Evolutionary conservation across 768 basidiomycete species (phyloP), one percentile per base, ranked within the genome.

Genomic region (Mycena galericulata): DNA sequence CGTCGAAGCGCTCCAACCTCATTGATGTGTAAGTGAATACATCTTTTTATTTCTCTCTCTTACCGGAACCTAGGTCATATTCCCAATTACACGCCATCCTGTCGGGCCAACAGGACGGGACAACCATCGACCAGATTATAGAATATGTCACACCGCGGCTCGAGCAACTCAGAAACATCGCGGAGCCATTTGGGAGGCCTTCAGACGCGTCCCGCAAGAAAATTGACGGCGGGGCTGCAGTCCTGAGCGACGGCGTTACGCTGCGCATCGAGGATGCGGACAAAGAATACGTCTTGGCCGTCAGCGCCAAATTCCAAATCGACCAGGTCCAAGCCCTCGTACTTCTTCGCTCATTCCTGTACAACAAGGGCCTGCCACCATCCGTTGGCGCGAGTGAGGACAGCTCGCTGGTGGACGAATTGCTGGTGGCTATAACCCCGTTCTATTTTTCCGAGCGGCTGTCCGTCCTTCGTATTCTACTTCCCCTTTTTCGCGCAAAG

Each of bases 371-470:
- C 5, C 81, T 93, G 10, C 89, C 90, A 12, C 75, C 86, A 14
- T 79, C 76, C 24, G 80, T 86, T 0, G 84, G 82, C 47, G 77
- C 84, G 38, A 78, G 82, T 30, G 82, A 88, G 22, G 74, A 75
- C 14, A 77, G 76, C 9, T 81, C 79, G 9, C 78, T 90, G 72
- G 82, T 85, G 12, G 85, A 87, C 34, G 89, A 90, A 69, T 81
- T 93, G 18, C 78, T 94, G 30, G 87, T 89, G 61, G 87, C 88
- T 29, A 89, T 97, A 72, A 92, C 91, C 0, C 88, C 90, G 8
- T 96, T 94, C 86, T 94, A 93, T 78, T 89, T 89, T 70, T 89
- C 91, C 6, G 96, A 98, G 77, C 86, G 92, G 15, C 85, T 97
- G 20, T 89, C 86, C 72, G 77, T 91, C 49, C 81, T 92, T 17